phyloP scores from a whole-genome alignment of 768 basidiomycete genomes.

The Lanmaoa pseudosensibilis region DNA sequence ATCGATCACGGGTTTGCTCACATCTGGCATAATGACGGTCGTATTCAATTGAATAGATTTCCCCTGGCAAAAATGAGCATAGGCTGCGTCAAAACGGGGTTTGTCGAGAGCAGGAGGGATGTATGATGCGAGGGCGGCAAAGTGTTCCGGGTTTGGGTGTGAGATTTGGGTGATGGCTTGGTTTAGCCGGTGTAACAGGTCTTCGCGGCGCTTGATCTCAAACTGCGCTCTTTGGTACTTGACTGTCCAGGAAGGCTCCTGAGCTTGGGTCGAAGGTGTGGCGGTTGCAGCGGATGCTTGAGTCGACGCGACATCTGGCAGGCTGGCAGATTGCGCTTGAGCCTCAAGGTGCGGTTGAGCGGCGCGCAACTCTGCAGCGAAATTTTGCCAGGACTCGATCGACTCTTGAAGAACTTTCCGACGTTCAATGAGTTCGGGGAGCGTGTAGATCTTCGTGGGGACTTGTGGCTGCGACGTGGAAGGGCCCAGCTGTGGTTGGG shows the following conservation, averaged over 20 bases:
- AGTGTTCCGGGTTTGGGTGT: slow-evolving; percentile 23
- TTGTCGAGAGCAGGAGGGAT: slow-evolving; percentile 32
- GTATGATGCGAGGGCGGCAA: slow-evolving; percentile 27
- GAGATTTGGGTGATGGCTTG: slow-evolving; percentile 28
- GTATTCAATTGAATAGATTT: slow-evolving; percentile 27
- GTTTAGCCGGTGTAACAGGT: slow-evolving; percentile 27
- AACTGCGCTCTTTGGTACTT: slow-evolving; percentile 27
- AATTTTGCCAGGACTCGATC: slow-evolving; percentile 24
- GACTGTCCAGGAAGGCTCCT: slow-evolving; percentile 20
- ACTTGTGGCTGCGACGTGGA: slow-evolving; percentile 10
- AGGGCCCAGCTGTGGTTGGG: slow-evolving; percentile 29
- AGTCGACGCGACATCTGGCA: not conserved
- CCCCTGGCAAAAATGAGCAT: slow-evolving; percentile 30
- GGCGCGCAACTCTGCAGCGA: slow-evolving; percentile 19
- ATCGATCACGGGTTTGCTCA: slow-evolving; percentile 26
- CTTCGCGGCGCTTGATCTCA: slow-evolving; percentile 34
- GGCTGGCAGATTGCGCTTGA: not conserved
- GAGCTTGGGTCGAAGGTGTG: slow-evolving; percentile 5
- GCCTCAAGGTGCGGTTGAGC: slow-evolving; percentile 15
- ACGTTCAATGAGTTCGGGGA: slow-evolving; percentile 28
- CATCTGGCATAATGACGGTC: slow-evolving; percentile 32
- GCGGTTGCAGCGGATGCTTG: not conserved
- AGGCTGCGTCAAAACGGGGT: slow-evolving; percentile 29
- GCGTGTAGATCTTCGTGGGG: slow-evolving; percentile 23
- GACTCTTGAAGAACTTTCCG: slow-evolving; percentile 28